These are phyloP conservation scores for Cryphonectria japonica DNA, from an alignment of 2,329 filamentous ascomycete species.

Conservation along the genomic window DNA sequence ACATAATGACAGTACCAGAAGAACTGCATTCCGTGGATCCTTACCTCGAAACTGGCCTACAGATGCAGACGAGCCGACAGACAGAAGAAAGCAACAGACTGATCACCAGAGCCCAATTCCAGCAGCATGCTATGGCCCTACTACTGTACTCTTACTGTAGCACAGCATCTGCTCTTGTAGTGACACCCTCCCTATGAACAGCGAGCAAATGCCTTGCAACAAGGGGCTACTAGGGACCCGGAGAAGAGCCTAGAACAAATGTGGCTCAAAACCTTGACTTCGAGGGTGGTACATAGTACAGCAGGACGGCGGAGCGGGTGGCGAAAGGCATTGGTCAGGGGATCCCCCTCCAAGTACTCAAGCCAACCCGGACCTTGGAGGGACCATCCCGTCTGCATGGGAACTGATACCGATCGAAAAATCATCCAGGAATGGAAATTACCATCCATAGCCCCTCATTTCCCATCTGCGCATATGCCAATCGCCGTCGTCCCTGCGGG, in stretches of 20 bases:
- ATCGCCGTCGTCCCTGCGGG: conserved; percentile 21
- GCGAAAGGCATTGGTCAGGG: conserved; percentile 27
- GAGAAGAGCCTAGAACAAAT: conserved; percentile 32
- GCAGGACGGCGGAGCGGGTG: conserved; percentile 13
- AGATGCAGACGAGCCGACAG: background rate
- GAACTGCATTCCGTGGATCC: background rate
- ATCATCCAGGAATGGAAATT: conserved; percentile 23
- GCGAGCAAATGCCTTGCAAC: background rate
- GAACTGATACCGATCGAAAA: conserved; percentile 26
- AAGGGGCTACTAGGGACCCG: background rate
- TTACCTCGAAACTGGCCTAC: background rate
- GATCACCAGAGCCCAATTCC: background rate
- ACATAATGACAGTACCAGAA: background rate
- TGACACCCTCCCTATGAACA: background rate
- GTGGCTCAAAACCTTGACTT: conserved; percentile 31
- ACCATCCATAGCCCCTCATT: conserved; percentile 25
- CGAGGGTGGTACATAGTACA: conserved; percentile 5
- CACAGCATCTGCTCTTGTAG: background rate
- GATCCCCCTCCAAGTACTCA: conserved; percentile 3
- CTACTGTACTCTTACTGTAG: background rate
- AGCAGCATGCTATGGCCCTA: background rate
- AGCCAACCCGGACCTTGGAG: conserved; percentile 10
- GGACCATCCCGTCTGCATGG: conserved; percentile 15
- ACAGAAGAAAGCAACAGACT: background rate
- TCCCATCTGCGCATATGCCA: conserved; percentile 19